A percentile compares a stretch with the other conserved stretches of the same genome.
These are phyloP conservation scores for Lepidium didymum DNA, from an alignment of 345 rosid genomes.

Conservation along the genomic window DNA sequence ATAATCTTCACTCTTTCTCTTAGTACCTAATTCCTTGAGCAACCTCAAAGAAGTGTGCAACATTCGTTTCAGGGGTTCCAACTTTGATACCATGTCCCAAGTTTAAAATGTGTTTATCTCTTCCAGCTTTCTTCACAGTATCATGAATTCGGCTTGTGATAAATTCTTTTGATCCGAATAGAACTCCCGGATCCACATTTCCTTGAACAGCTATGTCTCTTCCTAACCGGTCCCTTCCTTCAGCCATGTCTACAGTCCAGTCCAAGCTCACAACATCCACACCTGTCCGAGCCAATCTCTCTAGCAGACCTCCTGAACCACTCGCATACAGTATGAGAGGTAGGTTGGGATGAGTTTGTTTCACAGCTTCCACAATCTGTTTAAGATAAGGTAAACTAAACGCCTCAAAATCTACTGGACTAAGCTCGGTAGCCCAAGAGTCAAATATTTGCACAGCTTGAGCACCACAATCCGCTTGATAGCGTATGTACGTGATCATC, in stretches of 20 bases:
- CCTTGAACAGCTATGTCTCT: conserved; percentile 81
- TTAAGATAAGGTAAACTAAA: conserved; percentile 88
- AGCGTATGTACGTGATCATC: conserved; percentile 77
- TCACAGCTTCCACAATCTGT: conserved; percentile 78
- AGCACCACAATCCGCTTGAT: conserved; percentile 84
- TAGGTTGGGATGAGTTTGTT: conserved; percentile 76
- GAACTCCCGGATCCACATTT: conserved; percentile 87
- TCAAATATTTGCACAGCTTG: conserved; percentile 98
- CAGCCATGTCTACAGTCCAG: conserved; percentile 99
- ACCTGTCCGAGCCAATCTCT: conserved; percentile 77
- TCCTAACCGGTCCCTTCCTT: conserved; percentile 84
- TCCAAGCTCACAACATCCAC: conserved; percentile 97
- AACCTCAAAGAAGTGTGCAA: conserved; percentile 89
- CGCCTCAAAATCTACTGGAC: conserved; percentile 90
- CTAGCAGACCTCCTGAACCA: conserved; percentile 91
- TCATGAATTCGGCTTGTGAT: conserved; percentile 77
- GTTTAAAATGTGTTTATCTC: conserved; percentile 76
- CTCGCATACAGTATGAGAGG: conserved; percentile 90
- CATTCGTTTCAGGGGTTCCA: conserved; percentile 94
- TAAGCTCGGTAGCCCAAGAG: conserved; percentile 97
- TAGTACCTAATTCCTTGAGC: conserved; percentile 75
- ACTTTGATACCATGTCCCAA: conserved; percentile 93
- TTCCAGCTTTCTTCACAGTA: conserved; percentile 87
- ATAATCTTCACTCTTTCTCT: not conserved
- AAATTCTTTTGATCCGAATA: conserved; percentile 85